Evolutionary conservation across 305 asterid species (phyloP).

Genomic region (Solanum hybrid): DNA sequence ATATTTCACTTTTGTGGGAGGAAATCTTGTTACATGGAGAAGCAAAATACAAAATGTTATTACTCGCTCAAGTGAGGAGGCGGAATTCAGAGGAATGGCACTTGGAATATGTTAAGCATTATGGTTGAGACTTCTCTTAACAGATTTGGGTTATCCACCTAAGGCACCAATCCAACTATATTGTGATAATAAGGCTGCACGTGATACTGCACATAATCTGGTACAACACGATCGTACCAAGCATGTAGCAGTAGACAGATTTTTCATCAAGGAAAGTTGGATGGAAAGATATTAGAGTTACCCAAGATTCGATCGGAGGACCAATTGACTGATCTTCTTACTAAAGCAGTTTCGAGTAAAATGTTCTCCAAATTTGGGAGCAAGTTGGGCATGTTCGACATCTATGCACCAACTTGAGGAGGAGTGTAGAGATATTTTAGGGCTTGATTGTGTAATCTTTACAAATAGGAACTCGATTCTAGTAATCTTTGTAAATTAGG

Average conservation of each 20-base stretch:
- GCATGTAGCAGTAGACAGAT: neutral
- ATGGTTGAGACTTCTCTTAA: neutral
- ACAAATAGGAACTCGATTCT: no score
- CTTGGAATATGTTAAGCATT: neutral
- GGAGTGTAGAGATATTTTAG: no score
- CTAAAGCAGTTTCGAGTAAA: no score
- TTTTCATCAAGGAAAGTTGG: neutral
- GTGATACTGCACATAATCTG: neutral
- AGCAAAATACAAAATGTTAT: neutral
- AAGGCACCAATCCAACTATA: neutral
- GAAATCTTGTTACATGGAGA: neutral
- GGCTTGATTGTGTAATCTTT: no score
- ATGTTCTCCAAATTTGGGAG: no score
- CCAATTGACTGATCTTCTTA: no score
- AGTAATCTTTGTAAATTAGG: no score
- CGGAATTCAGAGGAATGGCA: neutral
- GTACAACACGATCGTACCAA: neutral
- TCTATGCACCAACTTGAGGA: no score
- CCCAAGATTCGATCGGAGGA: neutral
- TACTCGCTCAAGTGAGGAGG: neutral
- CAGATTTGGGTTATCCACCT: neutral
- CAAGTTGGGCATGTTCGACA: no score
- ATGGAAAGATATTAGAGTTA: no score
- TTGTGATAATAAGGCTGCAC: neutral
- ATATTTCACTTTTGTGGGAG: neutral